A percentile compares a stretch with the other conserved stretches of the same genome.
Evolutionary conservation across 768 basidiomycete genomes (phyloP).

Genomic region (Amanita fuliginea): DNA sequence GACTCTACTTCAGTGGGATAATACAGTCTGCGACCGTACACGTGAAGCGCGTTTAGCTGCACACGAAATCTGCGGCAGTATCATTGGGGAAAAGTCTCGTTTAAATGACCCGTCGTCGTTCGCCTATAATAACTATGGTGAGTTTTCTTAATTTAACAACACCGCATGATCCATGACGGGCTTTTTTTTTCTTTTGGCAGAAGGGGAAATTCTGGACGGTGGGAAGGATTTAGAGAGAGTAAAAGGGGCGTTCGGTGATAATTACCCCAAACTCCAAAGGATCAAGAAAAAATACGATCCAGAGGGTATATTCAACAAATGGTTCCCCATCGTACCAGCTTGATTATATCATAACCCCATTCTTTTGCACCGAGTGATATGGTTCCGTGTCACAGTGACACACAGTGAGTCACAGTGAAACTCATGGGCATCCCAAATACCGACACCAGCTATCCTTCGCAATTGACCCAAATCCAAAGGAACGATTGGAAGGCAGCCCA

Average conservation of each 20-base stretch:
- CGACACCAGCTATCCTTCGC: too few relatives aligned
- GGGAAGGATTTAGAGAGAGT: conserved; percentile 14
- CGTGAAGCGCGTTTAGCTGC: conserved; percentile 19
- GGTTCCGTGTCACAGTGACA: too few relatives aligned
- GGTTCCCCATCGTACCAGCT: conserved; percentile 31
- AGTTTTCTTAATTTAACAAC: background rate
- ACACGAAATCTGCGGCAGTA: conserved; percentile 19
- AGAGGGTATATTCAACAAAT: conserved; percentile 31
- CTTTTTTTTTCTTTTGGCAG: background rate
- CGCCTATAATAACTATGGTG: conserved; percentile 40
- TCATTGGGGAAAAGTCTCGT: conserved; percentile 18
- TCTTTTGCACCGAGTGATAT: too few relatives aligned
- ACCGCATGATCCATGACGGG: background rate
- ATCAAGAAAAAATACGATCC: conserved; percentile 35
- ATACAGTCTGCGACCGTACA: conserved; percentile 16
- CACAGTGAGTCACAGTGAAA: too few relatives aligned
- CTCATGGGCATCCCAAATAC: too few relatives aligned
- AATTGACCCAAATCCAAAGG: too few relatives aligned
- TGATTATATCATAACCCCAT: background rate
- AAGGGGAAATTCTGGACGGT: background rate
- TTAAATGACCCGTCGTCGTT: conserved; percentile 16
- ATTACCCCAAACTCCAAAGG: conserved; percentile 27
- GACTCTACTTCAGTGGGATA: conserved; percentile 22
- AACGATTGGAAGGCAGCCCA: too few relatives aligned
- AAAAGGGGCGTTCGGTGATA: conserved; percentile 23